A percentile compares a stretch with the other conserved stretches of the same genome.
Conservation (phyloP, 352 stramenopile genomes). For the Globisporangium irregulare region DNA sequence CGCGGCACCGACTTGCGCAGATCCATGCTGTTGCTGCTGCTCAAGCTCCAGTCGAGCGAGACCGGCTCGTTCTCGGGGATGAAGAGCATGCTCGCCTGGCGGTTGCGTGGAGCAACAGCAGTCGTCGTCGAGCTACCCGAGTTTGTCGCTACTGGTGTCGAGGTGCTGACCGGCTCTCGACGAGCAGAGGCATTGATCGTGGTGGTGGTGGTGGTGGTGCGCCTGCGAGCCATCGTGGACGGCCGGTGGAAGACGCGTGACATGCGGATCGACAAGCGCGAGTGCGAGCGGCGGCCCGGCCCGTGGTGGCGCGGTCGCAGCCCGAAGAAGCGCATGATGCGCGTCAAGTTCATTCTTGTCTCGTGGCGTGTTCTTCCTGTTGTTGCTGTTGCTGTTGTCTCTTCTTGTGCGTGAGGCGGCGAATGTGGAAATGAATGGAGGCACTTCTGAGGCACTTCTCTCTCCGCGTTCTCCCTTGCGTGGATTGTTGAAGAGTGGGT, state of each 20-base stretch:
- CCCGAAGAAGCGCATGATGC: constrained; percentile 21
- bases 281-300: neutral
- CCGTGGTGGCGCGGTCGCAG: constrained; percentile 14
- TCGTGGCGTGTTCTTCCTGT: neutral
- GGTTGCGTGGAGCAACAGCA: neutral
- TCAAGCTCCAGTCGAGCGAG: constrained; percentile 13
- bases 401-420: neutral
- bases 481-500: constrained; percentile 6
- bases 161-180: neutral
- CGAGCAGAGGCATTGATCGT: neutral
- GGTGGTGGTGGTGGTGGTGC: neutral
- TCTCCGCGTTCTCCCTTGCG: neutral
- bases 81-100: constrained; percentile 5
- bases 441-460: neutral
- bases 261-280: constrained; percentile 10
- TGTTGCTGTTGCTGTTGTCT: neutral
- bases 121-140: neutral
- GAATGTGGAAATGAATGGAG: constrained; percentile 2
- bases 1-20: constrained; percentile 7
- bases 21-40: constrained; percentile 12
- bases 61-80: constrained; percentile 20
- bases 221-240: constrained; percentile 1
- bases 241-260: constrained; percentile 12
- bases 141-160: neutral
- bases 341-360: constrained; percentile 11